Evolutionary conservation across 2,329 filamentous ascomycete genomes (phyloP), one percentile per base, ranked within the genome.

Genomic region (Alternaria brassicicola): DNA sequence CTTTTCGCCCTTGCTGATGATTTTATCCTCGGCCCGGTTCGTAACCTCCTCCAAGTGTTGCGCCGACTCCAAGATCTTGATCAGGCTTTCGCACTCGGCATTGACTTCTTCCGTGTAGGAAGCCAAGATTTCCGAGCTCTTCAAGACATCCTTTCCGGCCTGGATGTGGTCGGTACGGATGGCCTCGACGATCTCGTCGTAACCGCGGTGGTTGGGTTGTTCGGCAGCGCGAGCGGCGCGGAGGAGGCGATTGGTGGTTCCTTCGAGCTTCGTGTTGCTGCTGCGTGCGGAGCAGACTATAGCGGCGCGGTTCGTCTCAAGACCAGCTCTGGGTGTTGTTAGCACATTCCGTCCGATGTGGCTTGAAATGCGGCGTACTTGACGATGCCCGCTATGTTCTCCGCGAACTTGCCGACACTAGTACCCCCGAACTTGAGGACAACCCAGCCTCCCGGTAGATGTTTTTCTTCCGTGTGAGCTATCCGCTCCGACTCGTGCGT

Each of bases 401-500:
- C 85, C 51, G 93, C 89, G 71, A 96, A 97, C 80, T 98, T 98
- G 69, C 94, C 95, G 50, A 98, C 91, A 74, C 92, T 96, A 51
- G 94, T 99, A 50, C 94, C 94, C 62, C 93, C 93, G 78, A 96
- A 97, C 79, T 97, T 97, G 78, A 97, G 93, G 49, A 97, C 90
- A 28, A 96, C 84, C 93, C 93, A 97, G 38, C 81, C 81, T 33
- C 81, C 81, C 10, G 81, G 81, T 42, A 83, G 70, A 63, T 83
- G 76, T 70, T 81, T 80, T 63, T 83, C 81, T 68, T 78, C 69
- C 26, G 69, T 74, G 74, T 77, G 76, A 61, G 76, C 71, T 78
- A 76, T 78, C 73, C 74, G 72, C 66, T 72, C 69, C 25, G 73
- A 73, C 63, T 67, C 55, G 65, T 72, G 68, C 48, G 61, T 74